phyloP scores from a whole-genome alignment of 345 rosid genomes.

The Syzygium aqueum region DNA sequence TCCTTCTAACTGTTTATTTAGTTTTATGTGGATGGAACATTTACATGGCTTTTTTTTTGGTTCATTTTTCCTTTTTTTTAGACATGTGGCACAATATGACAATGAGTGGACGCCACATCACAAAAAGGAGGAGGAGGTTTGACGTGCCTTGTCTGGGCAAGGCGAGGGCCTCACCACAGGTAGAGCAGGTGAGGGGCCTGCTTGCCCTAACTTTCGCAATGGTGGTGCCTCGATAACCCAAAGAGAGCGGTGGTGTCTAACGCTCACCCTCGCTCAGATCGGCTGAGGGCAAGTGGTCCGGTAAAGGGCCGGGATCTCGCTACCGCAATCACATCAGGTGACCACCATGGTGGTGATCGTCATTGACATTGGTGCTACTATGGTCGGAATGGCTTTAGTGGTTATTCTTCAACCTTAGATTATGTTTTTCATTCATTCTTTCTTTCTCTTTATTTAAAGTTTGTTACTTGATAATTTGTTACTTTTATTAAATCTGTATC shows the following conservation, averaged over 20 bases:
- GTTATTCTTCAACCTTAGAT: neutral
- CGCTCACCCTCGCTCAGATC: neutral
- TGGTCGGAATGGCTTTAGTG: neutral
- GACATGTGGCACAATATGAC: no score
- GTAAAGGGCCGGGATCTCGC: neutral
- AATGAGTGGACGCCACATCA: no score
- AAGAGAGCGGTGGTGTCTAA: neutral
- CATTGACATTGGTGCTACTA: rapidly evolving
- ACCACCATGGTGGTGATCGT: neutral
- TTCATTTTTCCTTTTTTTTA: no score
- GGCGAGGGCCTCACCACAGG: neutral
- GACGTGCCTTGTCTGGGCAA: neutral
- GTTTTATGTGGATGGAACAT: no score
- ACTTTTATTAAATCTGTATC: neutral
- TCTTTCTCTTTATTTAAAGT: neutral
- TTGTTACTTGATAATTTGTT: neutral
- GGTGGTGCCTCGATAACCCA: neutral
- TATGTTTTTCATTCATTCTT: neutral
- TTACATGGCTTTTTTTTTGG: no score
- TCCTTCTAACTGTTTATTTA: no score
- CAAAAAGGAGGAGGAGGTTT: neutral
- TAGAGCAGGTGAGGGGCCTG: neutral
- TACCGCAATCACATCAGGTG: neutral
- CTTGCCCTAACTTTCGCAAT: neutral
- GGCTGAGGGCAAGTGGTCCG: neutral